phyloP scores from a whole-genome alignment of 163 green algal species.

The Chlamydomonas reinhardtii region DNA sequence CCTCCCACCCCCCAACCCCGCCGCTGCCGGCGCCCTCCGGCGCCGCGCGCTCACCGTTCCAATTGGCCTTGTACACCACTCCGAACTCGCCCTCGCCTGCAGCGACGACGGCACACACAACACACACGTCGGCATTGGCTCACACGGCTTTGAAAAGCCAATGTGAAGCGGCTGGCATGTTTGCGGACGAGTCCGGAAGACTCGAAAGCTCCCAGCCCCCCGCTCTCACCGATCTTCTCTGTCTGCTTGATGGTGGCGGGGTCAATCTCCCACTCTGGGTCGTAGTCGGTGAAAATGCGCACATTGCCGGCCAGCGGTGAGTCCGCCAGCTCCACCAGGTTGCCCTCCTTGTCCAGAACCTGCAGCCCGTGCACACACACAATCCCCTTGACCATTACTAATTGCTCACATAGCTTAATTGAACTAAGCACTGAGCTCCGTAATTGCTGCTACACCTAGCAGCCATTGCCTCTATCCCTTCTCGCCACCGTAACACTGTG shows the following conservation, averaged over 20 bases:
- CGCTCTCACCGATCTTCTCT: slow-evolving; percentile 77
- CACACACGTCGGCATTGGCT: neutral
- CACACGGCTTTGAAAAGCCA: too few species aligned
- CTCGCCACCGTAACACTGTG: too few species aligned
- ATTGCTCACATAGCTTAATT: too few species aligned
- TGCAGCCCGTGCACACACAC: neutral
- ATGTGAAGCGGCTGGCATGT: too few species aligned
- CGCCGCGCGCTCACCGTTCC: slow-evolving; percentile 44
- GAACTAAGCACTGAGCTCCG: too few species aligned
- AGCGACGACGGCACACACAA: neutral
- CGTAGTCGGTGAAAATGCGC: slow-evolving; percentile 75
- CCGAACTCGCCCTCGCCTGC: slow-evolving; percentile 94
- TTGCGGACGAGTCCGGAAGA: too few species aligned
- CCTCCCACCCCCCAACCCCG: neutral
- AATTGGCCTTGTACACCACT: slow-evolving; percentile 87
- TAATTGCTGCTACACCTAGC: too few species aligned
- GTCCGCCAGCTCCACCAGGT: slow-evolving; percentile 68
- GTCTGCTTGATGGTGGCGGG: slow-evolving; percentile 69
- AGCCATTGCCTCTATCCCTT: too few species aligned
- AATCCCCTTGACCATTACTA: too few species aligned
- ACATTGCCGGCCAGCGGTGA: slow-evolving; percentile 76
- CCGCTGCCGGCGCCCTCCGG: too few species aligned
- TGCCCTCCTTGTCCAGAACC: slow-evolving; percentile 38
- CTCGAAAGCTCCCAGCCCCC: too few species aligned
- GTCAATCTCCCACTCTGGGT: slow-evolving; percentile 93